phyloP scores from a whole-genome alignment of 192 early-diverging fungal genomes.

The Radiomyces spectabilis region DNA sequence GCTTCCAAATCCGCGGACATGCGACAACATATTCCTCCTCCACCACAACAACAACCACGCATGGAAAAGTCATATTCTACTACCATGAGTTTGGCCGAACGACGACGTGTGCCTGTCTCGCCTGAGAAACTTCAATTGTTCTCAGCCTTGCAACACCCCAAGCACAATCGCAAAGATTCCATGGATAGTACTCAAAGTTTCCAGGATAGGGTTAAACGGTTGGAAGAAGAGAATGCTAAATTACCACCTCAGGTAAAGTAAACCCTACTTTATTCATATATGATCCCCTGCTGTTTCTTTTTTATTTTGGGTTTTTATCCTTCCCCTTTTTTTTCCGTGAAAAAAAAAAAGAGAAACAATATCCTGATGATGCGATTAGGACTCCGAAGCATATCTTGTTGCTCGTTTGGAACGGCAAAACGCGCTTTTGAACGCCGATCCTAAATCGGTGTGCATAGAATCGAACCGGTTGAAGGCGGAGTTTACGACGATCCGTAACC shows the following conservation, averaged over 20 bases:
- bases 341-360: too few species aligned
- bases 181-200: too few species aligned
- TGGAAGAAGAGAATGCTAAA: constrained; percentile 49
- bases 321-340: neutral
- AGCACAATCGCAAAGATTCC: constrained; percentile 1
- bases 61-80: neutral
- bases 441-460: constrained; percentile 53
- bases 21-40: too few species aligned
- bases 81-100: constrained; percentile 19
- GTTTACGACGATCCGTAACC: constrained; percentile 38
- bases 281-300: too few species aligned
- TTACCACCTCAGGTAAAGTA: constrained; percentile 45
- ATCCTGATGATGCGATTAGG: too few species aligned
- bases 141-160: neutral
- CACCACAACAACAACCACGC: too few species aligned
- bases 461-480: constrained; percentile 51
- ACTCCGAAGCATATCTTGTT: constrained; percentile 45
- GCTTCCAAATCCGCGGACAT: constrained; percentile 3
- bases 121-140: constrained; percentile 25
- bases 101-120: constrained; percentile 24
- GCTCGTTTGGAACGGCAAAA: constrained; percentile 54
- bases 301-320: neutral
- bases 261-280: neutral
- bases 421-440: constrained; percentile 47
- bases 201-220: constrained; percentile 36